These are phyloP conservation scores for Wallacemonas sp. DNA, from an alignment of 208 protist genomes.

Conservation along the genomic window DNA sequence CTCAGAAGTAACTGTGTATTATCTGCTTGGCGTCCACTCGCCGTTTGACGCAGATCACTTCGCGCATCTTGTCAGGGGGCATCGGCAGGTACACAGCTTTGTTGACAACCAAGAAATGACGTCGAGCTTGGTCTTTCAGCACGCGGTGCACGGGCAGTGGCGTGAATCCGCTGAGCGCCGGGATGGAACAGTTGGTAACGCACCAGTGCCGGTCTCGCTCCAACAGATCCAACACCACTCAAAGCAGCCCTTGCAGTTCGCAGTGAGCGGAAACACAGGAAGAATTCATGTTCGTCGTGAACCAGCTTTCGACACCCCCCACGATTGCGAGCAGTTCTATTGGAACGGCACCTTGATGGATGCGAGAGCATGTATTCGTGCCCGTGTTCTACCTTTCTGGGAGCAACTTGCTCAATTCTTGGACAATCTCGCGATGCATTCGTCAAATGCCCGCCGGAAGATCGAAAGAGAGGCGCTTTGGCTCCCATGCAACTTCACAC, in stretches of 20 bases:
- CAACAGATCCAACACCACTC: too few species aligned
- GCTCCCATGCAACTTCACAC: slow-evolving; percentile 26
- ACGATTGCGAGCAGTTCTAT: slow-evolving; percentile 20
- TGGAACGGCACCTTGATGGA: slow-evolving; percentile 47
- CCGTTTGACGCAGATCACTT: slow-evolving; percentile 68
- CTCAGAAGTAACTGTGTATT: slow-evolving; percentile 52
- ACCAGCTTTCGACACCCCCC: background rate
- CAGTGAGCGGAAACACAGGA: slow-evolving; percentile 64
- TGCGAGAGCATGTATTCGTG: slow-evolving; percentile 36
- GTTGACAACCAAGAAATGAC: background rate
- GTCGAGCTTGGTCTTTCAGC: background rate
- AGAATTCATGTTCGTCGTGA: slow-evolving; percentile 54
- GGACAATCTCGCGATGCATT: slow-evolving; percentile 23
- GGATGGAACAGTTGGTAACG: too few species aligned
- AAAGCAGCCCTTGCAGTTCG: slow-evolving; percentile 26
- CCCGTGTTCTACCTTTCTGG: slow-evolving; percentile 46
- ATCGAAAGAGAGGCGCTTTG: slow-evolving; percentile 22
- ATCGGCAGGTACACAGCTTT: slow-evolving; percentile 22
- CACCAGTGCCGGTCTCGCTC: background rate
- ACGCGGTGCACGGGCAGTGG: background rate
- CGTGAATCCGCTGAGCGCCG: too few species aligned
- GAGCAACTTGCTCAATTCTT: slow-evolving; percentile 58
- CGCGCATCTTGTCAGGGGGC: slow-evolving; percentile 38
- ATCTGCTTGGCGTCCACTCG: slow-evolving; percentile 61
- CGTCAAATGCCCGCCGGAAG: slow-evolving; percentile 35